Evolutionary conservation across 2,329 filamentous ascomycete genomes (phyloP).

Genomic region (Orbilia quercus): DNA sequence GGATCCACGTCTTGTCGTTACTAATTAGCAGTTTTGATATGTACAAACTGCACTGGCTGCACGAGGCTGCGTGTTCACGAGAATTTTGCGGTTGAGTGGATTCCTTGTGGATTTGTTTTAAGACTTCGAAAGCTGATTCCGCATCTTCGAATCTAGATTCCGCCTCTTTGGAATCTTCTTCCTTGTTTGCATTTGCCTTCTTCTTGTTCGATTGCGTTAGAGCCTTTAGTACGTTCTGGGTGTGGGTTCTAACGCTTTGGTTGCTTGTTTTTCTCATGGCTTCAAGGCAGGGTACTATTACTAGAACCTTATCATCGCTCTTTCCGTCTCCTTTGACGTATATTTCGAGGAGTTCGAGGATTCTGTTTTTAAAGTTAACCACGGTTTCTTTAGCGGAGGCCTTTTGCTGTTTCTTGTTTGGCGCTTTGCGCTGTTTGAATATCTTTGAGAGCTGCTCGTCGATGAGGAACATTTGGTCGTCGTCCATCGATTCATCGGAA

Average conservation of each 20-base stretch:
- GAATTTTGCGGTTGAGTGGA: slow-evolving; percentile 26
- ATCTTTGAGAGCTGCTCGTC: slow-evolving; percentile 86
- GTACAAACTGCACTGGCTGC: slow-evolving; percentile 48
- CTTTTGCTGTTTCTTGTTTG: slow-evolving; percentile 80
- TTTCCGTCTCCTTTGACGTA: slow-evolving; percentile 78
- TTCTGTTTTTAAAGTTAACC: slow-evolving; percentile 92
- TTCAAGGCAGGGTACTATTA: slow-evolving; percentile 43
- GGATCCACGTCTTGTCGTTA: slow-evolving; percentile 32
- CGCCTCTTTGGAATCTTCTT: slow-evolving; percentile 19
- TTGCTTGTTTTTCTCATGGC: slow-evolving; percentile 41
- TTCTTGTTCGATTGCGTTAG: slow-evolving; percentile 44
- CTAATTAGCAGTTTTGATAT: slow-evolving; percentile 34
- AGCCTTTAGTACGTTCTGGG: slow-evolving; percentile 38
- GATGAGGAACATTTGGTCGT: slow-evolving; percentile 92
- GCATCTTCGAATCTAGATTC: slow-evolving; percentile 16
- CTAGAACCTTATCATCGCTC: slow-evolving; percentile 30
- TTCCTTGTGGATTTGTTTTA: slow-evolving; percentile 40
- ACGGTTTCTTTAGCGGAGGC: slow-evolving; percentile 89
- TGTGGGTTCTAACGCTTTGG: slow-evolving; percentile 25
- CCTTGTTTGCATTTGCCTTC: slow-evolving; percentile 36
- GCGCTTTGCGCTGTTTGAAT: slow-evolving; percentile 78
- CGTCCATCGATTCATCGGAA: slow-evolving; percentile 85
- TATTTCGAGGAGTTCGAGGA: slow-evolving; percentile 86
- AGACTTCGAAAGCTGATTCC: slow-evolving; percentile 34
- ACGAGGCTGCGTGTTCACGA: slow-evolving; percentile 39